Evolutionary conservation across 1,284 basidiomycete species (phyloP), one percentile per base, ranked within the genome.

Genomic region (Rhodofomes roseus): DNA sequence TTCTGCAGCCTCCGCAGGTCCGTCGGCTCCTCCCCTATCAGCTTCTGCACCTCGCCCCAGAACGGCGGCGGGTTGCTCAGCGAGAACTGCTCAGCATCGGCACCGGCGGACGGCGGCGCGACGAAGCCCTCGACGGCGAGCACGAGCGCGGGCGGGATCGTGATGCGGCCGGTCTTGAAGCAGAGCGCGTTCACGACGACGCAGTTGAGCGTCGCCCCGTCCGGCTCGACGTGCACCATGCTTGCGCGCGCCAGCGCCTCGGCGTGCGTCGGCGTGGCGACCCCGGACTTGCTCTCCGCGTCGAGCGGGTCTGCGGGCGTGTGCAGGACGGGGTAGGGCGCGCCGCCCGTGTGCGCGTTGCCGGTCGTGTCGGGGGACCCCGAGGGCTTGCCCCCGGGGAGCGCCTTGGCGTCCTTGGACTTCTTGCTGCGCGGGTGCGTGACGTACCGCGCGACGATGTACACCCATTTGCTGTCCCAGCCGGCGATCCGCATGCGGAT

Each of bases 391-490:
- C n/a, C n/a, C n/a, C n/a, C 39, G 46, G 60, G 22, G 11, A 54
- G 20, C n/a, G 60, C 29, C 44, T 55, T 31, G 20, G 51, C 57
- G 37, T 71, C 64, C 53, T 59, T 60, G 61, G 63, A 70, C 50
- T 64, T 71, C 64, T 71, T 76, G n/a, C n/a, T n/a, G 56, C 81
- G 80, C 6, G 82, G 78, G 63, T 84, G 86, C 39, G 84, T 84
- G 53, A 92, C 83, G 71, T 85, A 90, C 62, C 85, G 86, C 31
- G 78, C 79, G 57, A 88, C 74, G 62, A 87, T 65, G 73, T 86
- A 91, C 40, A 92, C 89, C 93, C 93, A 95, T 83, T 95, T 95
- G 54, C 87, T 78, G 61, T 93, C 93, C 91, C 92, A 95, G 2
- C 85, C 80, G 4, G 77, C 87, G 18, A 90, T 73, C 34, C 73